Evolutionary conservation across 2,329 filamentous ascomycete species (phyloP).

Genomic region (Fusarium scirpi): DNA sequence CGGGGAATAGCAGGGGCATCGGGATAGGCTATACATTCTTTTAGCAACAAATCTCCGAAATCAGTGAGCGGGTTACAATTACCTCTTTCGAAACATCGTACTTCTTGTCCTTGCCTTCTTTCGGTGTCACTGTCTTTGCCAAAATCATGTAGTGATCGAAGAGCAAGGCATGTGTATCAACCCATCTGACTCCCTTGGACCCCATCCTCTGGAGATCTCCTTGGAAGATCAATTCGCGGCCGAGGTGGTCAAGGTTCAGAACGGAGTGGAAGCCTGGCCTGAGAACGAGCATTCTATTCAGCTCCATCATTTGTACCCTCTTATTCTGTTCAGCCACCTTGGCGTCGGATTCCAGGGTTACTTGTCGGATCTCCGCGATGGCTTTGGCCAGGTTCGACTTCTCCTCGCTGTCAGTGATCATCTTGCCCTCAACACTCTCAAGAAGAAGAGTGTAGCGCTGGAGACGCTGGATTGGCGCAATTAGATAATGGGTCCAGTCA

Average conservation of each 20-base stretch:
- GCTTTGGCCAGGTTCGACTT: constrained; percentile 86
- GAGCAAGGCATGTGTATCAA: constrained; percentile 91
- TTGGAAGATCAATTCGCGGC: constrained; percentile 86
- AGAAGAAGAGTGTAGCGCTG: constrained; percentile 91
- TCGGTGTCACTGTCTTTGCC: constrained; percentile 80
- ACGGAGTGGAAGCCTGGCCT: constrained; percentile 90
- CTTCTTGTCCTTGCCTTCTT: constrained; percentile 79
- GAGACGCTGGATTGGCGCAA: constrained; percentile 90
- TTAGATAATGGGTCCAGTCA: constrained; percentile 94
- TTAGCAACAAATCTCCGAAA: constrained; percentile 37
- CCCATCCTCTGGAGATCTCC: constrained; percentile 92
- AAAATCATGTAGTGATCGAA: constrained; percentile 98
- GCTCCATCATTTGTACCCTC: constrained; percentile 88
- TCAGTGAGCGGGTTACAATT: constrained; percentile 48
- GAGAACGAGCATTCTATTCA: constrained; percentile 84
- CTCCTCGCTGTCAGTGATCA: constrained; percentile 86
- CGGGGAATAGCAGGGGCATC: constrained; percentile 93
- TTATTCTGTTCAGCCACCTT: constrained; percentile 93
- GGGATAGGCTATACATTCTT: constrained; percentile 76
- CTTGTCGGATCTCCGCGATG: constrained; percentile 89
- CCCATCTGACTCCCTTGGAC: constrained; percentile 89
- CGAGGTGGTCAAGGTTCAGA: constrained; percentile 93
- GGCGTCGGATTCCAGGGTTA: constrained; percentile 90
- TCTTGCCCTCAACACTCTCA: constrained; percentile 85
- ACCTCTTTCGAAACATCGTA: constrained; percentile 95